These are phyloP conservation scores for Bocquillonia castaneifolia DNA, from an alignment of 441 rosid species.

Conservation along the genomic window DNA sequence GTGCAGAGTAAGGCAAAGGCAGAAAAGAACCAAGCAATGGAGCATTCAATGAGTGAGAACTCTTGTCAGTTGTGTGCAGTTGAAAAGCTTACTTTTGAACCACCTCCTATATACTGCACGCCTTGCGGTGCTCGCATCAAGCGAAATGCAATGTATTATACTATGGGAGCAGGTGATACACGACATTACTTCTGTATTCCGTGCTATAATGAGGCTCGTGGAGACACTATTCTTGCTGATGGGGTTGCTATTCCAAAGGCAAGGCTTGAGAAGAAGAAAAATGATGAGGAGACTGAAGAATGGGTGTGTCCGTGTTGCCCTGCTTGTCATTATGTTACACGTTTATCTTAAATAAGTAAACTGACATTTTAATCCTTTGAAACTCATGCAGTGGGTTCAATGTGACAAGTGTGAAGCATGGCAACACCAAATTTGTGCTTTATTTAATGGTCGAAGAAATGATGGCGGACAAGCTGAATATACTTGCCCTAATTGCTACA, in stretches of 20 bases:
- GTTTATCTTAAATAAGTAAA: conserved; percentile 9
- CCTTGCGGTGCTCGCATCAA: conserved; percentile 97
- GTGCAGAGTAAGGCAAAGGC: conserved; percentile 94
- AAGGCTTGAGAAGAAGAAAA: conserved; percentile 96
- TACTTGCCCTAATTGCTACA: conserved; percentile 98
- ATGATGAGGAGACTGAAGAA: conserved; percentile 99
- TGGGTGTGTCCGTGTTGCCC: conserved; percentile 52
- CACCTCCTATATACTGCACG: conserved; percentile 95
- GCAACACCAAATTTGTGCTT: conserved; percentile 99
- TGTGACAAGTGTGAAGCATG: conserved; percentile 99
- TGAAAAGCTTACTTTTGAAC: conserved; percentile 99
- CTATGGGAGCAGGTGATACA: conserved; percentile 92
- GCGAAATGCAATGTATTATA: conserved; percentile 96
- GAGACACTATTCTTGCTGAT: conserved; percentile 72
- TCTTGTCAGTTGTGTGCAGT: conserved; percentile 99
- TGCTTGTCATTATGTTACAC: conserved; percentile 18
- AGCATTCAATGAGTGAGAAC: conserved; percentile 97
- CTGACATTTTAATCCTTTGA: conserved; percentile 23
- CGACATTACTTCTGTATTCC: conserved; percentile 96
- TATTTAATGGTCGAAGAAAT: conserved; percentile 96
- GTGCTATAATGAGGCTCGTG: conserved; percentile 96
- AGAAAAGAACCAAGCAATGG: conserved; percentile 98
- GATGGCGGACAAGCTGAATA: conserved; percentile 99
- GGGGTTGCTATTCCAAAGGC: conserved; percentile 68
- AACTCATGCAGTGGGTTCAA: conserved; percentile 90